Conservation (phyloP, 2,329 filamentous ascomycete species). For the Aspergillus sp. region DNA sequence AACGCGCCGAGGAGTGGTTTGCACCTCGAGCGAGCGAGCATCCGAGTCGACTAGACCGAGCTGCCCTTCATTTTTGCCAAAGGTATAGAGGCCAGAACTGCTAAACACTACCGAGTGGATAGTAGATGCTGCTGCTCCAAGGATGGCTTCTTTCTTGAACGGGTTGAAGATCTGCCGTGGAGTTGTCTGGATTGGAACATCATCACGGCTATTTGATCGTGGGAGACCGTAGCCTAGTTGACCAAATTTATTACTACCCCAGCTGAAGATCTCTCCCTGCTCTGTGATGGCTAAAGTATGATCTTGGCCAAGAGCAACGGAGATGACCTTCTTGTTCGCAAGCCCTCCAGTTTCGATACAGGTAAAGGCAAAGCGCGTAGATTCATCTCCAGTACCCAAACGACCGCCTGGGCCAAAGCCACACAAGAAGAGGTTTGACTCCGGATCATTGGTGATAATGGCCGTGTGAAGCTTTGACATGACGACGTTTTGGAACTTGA, state of each 20-base stretch:
- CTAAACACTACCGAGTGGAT: constrained; percentile 91
- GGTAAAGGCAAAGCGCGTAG: constrained; percentile 79
- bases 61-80: constrained; percentile 93
- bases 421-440: constrained; percentile 88
- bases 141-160: constrained; percentile 76
- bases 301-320: constrained; percentile 84
- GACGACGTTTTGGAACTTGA: constrained; percentile 74
- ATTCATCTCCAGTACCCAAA: constrained; percentile 83
- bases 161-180: constrained; percentile 89
- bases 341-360: constrained; percentile 74
- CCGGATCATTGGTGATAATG: constrained; percentile 77
- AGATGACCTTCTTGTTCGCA: constrained; percentile 65
- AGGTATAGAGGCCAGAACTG: constrained; percentile 75
- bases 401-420: constrained; percentile 88
- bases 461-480: constrained; percentile 92
- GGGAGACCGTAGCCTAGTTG: constrained; percentile 84
- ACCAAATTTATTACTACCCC: constrained; percentile 81
- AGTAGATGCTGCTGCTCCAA: constrained; percentile 81
- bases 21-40: constrained; percentile 82
- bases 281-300: constrained; percentile 81
- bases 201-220: constrained; percentile 58
- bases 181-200: constrained; percentile 74
- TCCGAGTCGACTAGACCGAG: constrained; percentile 92
- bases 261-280: constrained; percentile 89
- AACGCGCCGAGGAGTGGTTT: constrained; percentile 76